These are phyloP conservation scores for Russula earlei DNA, from an alignment of 768 basidiomycete genomes.

Conservation along the genomic window DNA sequence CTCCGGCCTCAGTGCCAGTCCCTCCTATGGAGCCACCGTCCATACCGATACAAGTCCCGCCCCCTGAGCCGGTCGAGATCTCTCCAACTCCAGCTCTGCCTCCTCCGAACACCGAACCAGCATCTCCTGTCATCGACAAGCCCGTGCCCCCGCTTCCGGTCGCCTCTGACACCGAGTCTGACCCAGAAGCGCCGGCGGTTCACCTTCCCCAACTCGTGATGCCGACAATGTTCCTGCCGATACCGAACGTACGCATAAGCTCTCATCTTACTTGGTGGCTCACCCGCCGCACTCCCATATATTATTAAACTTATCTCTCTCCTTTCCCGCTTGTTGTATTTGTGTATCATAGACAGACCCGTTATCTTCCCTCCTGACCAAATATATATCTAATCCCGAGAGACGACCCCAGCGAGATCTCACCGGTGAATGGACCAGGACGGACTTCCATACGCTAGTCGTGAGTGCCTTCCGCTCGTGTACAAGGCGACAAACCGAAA, in stretches of 20 bases:
- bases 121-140: constrained; percentile 40
- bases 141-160: constrained; percentile 36
- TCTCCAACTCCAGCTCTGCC: constrained; percentile 16
- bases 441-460: constrained; percentile 70
- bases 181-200: constrained; percentile 45
- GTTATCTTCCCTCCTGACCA: constrained; percentile 68
- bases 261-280: constrained; percentile 56
- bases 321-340: constrained; percentile 14
- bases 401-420: constrained; percentile 64
- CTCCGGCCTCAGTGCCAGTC: constrained; percentile 9
- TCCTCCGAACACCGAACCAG: constrained; percentile 17
- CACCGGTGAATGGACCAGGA: constrained; percentile 62
- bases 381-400: constrained; percentile 74
- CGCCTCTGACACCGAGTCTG: constrained; percentile 33
- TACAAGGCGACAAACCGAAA: not conserved
- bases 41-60: constrained; percentile 29
- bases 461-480: constrained; percentile 38
- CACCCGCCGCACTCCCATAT: constrained; percentile 33
- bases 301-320: constrained; percentile 24
- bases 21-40: constrained; percentile 18
- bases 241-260: constrained; percentile 74
- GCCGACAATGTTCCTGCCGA: constrained; percentile 80
- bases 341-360: constrained; percentile 58
- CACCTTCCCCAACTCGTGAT: constrained; percentile 60
- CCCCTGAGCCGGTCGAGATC: constrained; percentile 37